Evolutionary conservation across 305 asterid species (phyloP).

Genomic region (Euphrasia arctica): DNA sequence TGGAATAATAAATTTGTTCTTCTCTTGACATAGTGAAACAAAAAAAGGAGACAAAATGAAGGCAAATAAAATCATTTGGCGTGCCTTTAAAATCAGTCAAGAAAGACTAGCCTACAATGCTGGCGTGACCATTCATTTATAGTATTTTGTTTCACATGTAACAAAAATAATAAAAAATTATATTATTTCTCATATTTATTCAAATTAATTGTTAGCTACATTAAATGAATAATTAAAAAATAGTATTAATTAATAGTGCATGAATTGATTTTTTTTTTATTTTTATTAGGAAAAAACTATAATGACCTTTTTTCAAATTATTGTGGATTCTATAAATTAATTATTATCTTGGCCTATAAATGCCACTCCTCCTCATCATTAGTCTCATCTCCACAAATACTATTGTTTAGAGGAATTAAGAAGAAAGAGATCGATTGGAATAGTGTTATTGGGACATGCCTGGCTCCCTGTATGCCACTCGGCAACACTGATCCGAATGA

Average conservation of each 20-base stretch:
- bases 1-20: constrained; percentile 15
- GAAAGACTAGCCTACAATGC: neutral
- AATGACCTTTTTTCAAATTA: neutral
- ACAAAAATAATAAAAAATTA: neutral
- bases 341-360: constrained; percentile 24
- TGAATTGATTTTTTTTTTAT: neutral
- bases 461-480: constrained; percentile 64
- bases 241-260: neutral
- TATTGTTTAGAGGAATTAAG: neutral
- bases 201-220: constrained; percentile 1
- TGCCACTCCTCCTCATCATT: constrained; percentile 6
- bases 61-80: constrained; percentile 15
- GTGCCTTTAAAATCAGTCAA: constrained; percentile 8
- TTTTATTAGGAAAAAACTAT: no score
- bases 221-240: no score
- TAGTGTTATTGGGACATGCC: constrained; percentile 28
- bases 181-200: neutral
- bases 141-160: neutral
- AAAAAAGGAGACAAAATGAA: constrained; percentile 9
- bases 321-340: constrained; percentile 2
- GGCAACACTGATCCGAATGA: constrained; percentile 22
- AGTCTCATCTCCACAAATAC: constrained; percentile 1
- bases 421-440: neutral
- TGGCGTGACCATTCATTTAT: neutral
- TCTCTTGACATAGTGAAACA: neutral